Base-by-base conservation (phyloP, 192 early-diverging fungal genomes). In the Piromyces sp. region DNA sequence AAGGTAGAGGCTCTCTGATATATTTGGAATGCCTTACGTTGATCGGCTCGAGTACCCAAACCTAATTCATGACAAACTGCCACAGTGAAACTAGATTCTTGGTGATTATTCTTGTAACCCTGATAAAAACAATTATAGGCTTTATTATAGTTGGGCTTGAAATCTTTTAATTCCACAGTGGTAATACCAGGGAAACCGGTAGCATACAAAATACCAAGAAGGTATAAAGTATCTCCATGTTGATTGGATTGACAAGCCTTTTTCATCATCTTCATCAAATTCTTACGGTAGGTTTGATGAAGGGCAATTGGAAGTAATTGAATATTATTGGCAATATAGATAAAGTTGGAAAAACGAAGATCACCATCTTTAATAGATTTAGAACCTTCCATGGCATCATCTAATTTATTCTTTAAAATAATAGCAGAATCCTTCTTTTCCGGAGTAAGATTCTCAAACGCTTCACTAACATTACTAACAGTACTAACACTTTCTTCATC, bases 1-100 rank as follows among this genome's bases (percentile, higher is more conserved):
- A 90, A 85, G 22, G 92, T 87, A 0, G 94, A 91, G 13, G 92
- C 89, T 85, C 92, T 92, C 81, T 86, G 91, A 84, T 94, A 95
- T 81, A 93, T 93, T 78, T 91, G 88, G 78, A 90, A 84, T n/a
- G 93, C 89, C 28, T 68, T 68, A 68, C 51, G 51, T n/a, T 68
- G 19, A 68, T 68, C 51, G 2, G 6, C 26, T 68, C 17, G 19
- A 68, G 51, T 68, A 68, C 51, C 51, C n/a, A 68, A n/a, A 68
- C 51, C 51, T 68, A 68, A 68, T 68, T 68, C 51, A 68, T 68
- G 51, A n/a, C 51, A 68, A 22, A 68, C 51, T 1, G 3, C 51
- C 4, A 68, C 22, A n/a, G 3, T 68, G n/a, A 68, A 68, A n/a
- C 51, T n/a, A 68, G 26, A 68, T 68, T 68, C 51, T n/a, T 68